Base-by-base conservation (phyloP, 2,329 filamentous ascomycete genomes). In the Cladosporium sp. region DNA sequence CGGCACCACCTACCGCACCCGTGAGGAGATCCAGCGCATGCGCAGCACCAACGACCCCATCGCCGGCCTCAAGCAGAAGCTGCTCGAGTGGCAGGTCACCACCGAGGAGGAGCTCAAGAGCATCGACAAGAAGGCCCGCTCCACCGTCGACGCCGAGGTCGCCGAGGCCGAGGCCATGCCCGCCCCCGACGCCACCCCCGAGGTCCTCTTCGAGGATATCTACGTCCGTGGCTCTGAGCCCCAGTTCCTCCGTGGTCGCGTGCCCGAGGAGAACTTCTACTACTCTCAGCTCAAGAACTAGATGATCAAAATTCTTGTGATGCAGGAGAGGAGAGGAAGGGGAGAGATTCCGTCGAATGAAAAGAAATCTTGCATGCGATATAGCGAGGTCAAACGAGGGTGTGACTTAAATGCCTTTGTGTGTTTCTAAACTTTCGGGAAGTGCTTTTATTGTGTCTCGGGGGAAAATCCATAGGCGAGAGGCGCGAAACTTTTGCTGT, bases 21-120 rank as follows among this genome's bases (percentile, higher is more conserved):
- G 93, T 75, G 93, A 99, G 80, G 93, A 99, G 79, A 96, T 99
- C 69, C 92, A 96, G 80, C 91, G 92, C 73, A 99, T 99, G 93
- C 89, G 93, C 68, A 95, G 88, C 64, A 99, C 93, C 76, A 89
- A 97, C 76, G 93, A 99, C 77, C 90, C 93, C 61, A 99, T 99
- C 68, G 90, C 91, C 65, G 93, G 93, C 54, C 84, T 99, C 63
- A 97, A 97, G 85, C 88, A 93, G 79, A 96, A 96, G 80, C 86
- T 99, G 60, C 77, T 99, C 53, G 93, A 99, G 75, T 99, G 93
- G 93, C 83, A 83, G 54, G 86, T 99, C 60, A 85, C 85, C 62
- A 84, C 80, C 55, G 93, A 99, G 80, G 91, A 96, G 36, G 92
- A 97, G 76, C 85, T 99, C 71, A 99, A 99, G 87, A 71, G 72